phyloP scores from a whole-genome alignment of 305 asterid species.

The Fraxinus sp. region DNA sequence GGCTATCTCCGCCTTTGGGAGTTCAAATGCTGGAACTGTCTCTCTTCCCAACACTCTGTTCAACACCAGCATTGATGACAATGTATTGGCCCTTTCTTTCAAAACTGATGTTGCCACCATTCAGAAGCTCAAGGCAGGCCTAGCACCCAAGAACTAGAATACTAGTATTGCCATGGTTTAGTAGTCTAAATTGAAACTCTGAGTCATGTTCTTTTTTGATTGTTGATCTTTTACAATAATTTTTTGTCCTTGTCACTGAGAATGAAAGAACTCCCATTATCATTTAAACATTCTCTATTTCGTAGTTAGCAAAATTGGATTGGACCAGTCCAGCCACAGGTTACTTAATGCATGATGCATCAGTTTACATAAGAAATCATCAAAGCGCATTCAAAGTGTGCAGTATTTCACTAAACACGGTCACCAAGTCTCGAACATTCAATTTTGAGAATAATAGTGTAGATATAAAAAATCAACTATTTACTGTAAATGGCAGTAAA shows the following conservation, averaged over 20 bases:
- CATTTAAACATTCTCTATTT: not conserved
- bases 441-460: not conserved
- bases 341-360: no score
- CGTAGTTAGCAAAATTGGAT: not conserved
- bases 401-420: not conserved
- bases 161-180: not conserved
- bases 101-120: conserved; percentile 51
- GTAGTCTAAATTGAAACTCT: not conserved
- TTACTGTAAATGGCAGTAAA: not conserved
- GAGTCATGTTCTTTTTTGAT: not conserved
- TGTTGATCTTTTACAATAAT: not conserved
- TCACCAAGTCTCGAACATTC: not conserved
- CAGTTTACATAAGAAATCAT: not conserved
- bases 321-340: not conserved
- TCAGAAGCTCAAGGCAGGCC: conserved; percentile 57
- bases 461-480: not conserved
- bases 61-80: conserved; percentile 46
- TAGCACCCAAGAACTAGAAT: conserved; percentile 19
- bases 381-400: not conserved
- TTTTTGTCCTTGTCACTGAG: not conserved
- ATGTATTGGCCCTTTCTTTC: conserved; percentile 46
- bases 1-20: conserved; percentile 52
- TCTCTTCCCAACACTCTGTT: conserved; percentile 48
- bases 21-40: conserved; percentile 56
- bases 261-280: not conserved